Conservation (phyloP, 495 filamentous ascomycete species). For the Staphylotrichum tortipilum region DNA sequence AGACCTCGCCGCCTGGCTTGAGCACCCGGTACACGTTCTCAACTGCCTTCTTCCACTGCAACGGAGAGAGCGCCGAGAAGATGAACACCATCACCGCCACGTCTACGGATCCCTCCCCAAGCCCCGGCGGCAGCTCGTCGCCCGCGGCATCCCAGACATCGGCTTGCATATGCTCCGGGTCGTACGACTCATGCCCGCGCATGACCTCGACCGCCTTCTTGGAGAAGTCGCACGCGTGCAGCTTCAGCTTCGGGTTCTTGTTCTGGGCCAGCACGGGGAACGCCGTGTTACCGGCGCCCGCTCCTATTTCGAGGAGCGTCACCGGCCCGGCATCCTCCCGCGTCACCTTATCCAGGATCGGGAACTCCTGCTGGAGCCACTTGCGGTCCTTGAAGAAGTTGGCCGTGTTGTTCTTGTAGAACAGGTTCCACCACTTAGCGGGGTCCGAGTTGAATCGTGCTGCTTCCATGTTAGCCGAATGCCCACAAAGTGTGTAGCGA, state of each 20-base stretch:
- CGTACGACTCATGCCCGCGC: constrained; percentile 54
- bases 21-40: constrained; percentile 71
- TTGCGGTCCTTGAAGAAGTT: constrained; percentile 99
- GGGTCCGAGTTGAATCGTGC: constrained; percentile 79
- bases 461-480: constrained; percentile 31
- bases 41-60: constrained; percentile 76
- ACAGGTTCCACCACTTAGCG: constrained; percentile 91
- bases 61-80: constrained; percentile 81
- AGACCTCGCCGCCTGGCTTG: constrained; percentile 79
- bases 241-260: constrained; percentile 63
- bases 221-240: constrained; percentile 92
- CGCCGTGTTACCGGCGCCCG: constrained; percentile 91
- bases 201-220: constrained; percentile 86
- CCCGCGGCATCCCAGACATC: constrained; percentile 86
- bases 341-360: constrained; percentile 64
- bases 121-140: constrained; percentile 60
- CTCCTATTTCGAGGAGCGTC: constrained; percentile 80
- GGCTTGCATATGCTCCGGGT: constrained; percentile 60
- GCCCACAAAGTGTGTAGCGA: not conserved
- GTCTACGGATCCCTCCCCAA: constrained; percentile 72
- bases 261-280: constrained; percentile 81
- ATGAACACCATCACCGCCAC: constrained; percentile 92
- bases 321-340: constrained; percentile 50
- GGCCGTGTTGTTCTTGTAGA: constrained; percentile 88
- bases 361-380: constrained; percentile 93